Evolutionary conservation across 495 filamentous ascomycete genomes (phyloP), one percentile per base, ranked within the genome.

Genomic region (Baudoinia panamericana): DNA sequence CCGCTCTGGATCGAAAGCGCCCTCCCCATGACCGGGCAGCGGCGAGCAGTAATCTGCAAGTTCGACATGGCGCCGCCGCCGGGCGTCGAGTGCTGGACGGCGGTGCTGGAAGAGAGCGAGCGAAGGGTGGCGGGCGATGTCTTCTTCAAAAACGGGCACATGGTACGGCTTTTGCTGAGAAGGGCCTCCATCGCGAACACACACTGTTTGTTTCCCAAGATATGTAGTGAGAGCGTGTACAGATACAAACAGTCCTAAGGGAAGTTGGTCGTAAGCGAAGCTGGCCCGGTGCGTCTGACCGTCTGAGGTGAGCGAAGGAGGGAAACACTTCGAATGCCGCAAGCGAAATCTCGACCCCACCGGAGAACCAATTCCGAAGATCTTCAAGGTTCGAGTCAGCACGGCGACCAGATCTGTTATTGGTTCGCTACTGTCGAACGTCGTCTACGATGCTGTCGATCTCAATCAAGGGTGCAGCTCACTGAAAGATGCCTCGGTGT

Each of bases 11-110:
- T 54, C 36, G 58, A 55, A 52, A 97, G 71, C 30, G 90, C 90
- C 68, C 94, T 94, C 60, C 85, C 87, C 90, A 97, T 97, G 58
- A 97, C 76, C 42, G 90, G 90, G 75, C 90, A 97, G 53, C 90
- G 84, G 54, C 84, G 80, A 50, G 86, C 90, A 48, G 93, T 72
- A 37, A 90, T 75, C 69, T 95, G 92, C 49, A 97, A 73, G 64
- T 95, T 96, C 52, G 86, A 93, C 76, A 96, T 94, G 60, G 80
- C 83, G 48, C 87, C 84, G 36, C 86, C 88, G 47, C 84, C 80
- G 20, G 76, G 78, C 32, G 78, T 84, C 35, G 69, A 65, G 44
- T 71, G 45, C 58, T 72, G 61, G 59, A 66, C 65, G 52, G 78
- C 71, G 53, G 80, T 72, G 17, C 84, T 75, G 37, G 85, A 93